Percentiles rank a stretch among this genome's conserved stretches.
Evolutionary conservation across 2,329 filamentous ascomycete genomes (phyloP).

Genomic region (Diaporthe citrichinensis): DNA sequence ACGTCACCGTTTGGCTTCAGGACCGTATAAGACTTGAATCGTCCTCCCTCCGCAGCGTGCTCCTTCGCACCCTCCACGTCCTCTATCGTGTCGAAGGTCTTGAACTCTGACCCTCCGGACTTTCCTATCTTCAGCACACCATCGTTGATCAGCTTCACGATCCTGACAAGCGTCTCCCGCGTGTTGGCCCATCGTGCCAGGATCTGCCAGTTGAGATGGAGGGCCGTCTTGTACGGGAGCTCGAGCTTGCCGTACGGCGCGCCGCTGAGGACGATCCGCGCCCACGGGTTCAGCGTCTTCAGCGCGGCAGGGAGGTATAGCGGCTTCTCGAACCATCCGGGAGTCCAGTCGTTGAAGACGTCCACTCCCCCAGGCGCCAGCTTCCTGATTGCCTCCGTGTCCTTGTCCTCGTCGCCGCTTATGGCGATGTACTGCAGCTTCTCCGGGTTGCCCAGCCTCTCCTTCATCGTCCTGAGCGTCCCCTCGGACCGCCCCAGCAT

Average conservation of each 20-base stretch:
- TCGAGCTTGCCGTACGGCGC: conserved; percentile 11
- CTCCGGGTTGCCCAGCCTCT: conserved; percentile 5
- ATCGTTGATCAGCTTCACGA: conserved; percentile 8
- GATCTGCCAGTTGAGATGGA: conserved; percentile 20
- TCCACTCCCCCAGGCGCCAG: conserved; percentile 7
- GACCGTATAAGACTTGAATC: neutral
- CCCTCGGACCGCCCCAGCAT: conserved; percentile 58
- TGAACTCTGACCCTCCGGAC: conserved; percentile 3
- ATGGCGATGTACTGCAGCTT: conserved; percentile 11
- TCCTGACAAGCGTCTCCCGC: conserved; percentile 1
- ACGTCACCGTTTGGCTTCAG: conserved; percentile 10
- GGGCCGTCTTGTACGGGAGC: neutral
- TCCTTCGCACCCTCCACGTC: neutral
- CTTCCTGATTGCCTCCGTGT: neutral
- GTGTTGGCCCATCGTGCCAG: conserved; percentile 18
- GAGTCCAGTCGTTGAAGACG: conserved; percentile 19
- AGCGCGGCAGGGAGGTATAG: conserved; percentile 5
- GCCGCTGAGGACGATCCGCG: conserved; percentile 14
- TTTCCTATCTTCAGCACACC: conserved; percentile 4
- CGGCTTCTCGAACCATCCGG: conserved; percentile 12
- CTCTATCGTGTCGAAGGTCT: conserved; percentile 8
- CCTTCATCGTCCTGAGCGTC: conserved; percentile 42
- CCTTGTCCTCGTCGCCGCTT: neutral
- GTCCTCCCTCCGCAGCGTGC: neutral
- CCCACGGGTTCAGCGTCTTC: neutral